Evolutionary conservation across 192 early-diverging fungal genomes (phyloP), one percentile per base, ranked within the genome.

Genomic region (Entomortierella parvispora): DNA sequence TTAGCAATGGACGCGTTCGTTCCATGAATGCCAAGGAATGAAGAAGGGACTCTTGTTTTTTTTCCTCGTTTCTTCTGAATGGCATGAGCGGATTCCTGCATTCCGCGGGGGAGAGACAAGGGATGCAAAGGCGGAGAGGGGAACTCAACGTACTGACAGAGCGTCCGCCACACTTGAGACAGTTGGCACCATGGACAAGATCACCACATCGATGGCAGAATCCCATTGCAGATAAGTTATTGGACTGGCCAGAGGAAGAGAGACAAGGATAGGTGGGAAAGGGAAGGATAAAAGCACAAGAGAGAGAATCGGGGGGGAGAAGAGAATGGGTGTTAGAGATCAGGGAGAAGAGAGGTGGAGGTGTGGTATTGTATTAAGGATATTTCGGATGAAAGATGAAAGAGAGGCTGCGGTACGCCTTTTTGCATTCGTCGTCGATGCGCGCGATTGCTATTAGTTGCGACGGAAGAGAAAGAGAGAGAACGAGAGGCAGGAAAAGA

Each of bases 181-280:
- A 85, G 60, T 80, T 85, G 50, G 76, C 78, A 15, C 61, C 65
- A 42, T 72, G 55, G 29, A 79, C 59, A 46, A 85, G 80, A 45
- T 85, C 81, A 48, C 84, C 84, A 53, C 84, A 85, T 23, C 84
- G 84, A 78, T 79, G 80, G 57, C 84, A 85, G 58, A 80, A 85
- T 29, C 84, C 84, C 84, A 85, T 85, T 20, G 23, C 80, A 31
- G 25, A 53, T 56, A 22, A 10, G 44, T 51, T 15, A 10, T 56
- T 54, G 31, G 47, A 18, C 37, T 33, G 48, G 44, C 28, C 18
- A 71, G 20, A 23, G 48, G 11, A 14, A 55, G 40, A 40, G 15
- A 62, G 54, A 42, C 37, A 68, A 56, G 42, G 52, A 55, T 58
- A 63, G 12, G 29, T 20, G 61, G 59, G 51, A 49, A 75, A 56